Evolutionary conservation across 306 rosid genomes (phyloP).

Genomic region (Trifolium subterraneum): DNA sequence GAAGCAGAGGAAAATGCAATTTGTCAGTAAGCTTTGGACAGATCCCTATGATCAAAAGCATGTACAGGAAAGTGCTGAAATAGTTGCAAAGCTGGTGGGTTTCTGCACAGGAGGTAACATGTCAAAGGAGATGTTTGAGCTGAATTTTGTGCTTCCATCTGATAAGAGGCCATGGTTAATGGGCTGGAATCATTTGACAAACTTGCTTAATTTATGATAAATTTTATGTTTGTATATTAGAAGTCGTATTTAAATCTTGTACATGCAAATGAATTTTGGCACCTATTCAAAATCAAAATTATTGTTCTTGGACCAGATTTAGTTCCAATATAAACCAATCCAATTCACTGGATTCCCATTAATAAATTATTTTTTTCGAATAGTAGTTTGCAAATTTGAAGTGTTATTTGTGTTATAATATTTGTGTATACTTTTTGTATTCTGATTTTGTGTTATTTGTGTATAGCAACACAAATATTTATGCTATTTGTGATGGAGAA

Average conservation of each 20-base stretch:
- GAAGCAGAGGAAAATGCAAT: conserved; percentile 87
- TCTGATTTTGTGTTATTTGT: no score
- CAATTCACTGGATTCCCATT: conserved; percentile 41
- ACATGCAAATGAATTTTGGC: conserved; percentile 55
- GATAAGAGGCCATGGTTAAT: conserved; percentile 86
- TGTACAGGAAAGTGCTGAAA: conserved; percentile 90
- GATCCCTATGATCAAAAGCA: conserved; percentile 82
- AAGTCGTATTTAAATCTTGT: conserved; percentile 49
- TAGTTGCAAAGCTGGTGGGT: conserved; percentile 95
- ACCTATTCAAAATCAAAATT: conserved; percentile 42
- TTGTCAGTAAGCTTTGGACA: conserved; percentile 91
- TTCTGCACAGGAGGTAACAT: conserved; percentile 88
- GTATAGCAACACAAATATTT: no score
- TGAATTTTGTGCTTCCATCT: conserved; percentile 86
- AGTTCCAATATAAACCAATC: conserved; percentile 48
- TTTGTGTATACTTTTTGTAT: no score
- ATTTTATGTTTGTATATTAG: conserved; percentile 38
- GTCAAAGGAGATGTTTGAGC: conserved; percentile 98
- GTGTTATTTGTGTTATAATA: neutral
- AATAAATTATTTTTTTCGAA: neutral
- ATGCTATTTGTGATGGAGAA: no score
- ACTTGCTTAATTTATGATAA: conserved; percentile 73
- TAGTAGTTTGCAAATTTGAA: neutral
- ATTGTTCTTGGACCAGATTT: conserved; percentile 40
- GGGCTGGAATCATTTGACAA: conserved; percentile 90